Evolutionary conservation across 1,284 basidiomycete species (phyloP).

Genomic region (Neolentinus lepideus): DNA sequence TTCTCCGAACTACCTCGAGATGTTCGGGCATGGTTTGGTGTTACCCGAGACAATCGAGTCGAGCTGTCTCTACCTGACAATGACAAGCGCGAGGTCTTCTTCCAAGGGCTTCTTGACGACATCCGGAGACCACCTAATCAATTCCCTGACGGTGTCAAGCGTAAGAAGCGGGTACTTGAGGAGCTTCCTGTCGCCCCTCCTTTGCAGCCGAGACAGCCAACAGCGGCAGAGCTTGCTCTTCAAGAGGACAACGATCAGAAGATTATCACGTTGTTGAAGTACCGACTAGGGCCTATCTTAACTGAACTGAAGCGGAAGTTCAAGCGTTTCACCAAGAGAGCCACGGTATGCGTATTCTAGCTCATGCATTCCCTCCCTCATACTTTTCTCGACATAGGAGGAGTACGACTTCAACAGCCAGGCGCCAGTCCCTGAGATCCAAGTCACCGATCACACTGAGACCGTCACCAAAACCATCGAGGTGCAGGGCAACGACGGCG

Average conservation of each 20-base stretch:
- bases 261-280: slow-evolving; percentile 80
- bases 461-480: slow-evolving; percentile 31
- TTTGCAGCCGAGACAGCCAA: slow-evolving; percentile 77
- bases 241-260: slow-evolving; percentile 81
- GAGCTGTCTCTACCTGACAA: slow-evolving; percentile 44
- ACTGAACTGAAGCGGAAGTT: slow-evolving; percentile 91
- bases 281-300: slow-evolving; percentile 81
- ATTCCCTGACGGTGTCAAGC: slow-evolving; percentile 87
- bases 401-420: slow-evolving; percentile 56
- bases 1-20: slow-evolving; percentile 73
- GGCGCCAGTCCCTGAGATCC: slow-evolving; percentile 17
- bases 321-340: slow-evolving; percentile 83
- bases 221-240: slow-evolving; percentile 75
- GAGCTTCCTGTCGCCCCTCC: slow-evolving; percentile 87
- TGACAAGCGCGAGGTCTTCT: slow-evolving; percentile 71
- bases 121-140: slow-evolving; percentile 74
- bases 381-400: slow-evolving; percentile 37
- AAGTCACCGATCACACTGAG: slow-evolving; percentile 14
- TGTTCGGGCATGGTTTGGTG: slow-evolving; percentile 90
- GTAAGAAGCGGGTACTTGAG: slow-evolving; percentile 82
- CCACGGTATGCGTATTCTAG: slow-evolving; percentile 49
- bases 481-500: slow-evolving; percentile 20
- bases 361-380: not conserved
- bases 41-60: slow-evolving; percentile 70
- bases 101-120: slow-evolving; percentile 64